phyloP scores from a whole-genome alignment of 1,284 basidiomycete species.

The Puccinia brachypodii region DNA sequence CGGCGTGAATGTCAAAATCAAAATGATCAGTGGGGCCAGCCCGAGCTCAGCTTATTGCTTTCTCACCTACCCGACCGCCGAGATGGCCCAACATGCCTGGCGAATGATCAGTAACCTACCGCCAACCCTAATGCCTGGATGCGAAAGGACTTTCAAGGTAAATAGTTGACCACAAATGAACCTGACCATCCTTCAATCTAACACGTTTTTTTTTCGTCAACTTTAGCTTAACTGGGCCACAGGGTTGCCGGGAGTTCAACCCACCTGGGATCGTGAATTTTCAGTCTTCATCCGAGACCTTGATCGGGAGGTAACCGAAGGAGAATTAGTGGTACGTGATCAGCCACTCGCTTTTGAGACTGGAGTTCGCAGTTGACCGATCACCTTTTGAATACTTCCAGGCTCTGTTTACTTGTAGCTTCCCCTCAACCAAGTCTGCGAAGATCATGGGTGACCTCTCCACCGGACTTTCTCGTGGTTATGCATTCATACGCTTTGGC shows the following conservation, averaged over 20 bases:
- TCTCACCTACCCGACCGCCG: conserved; percentile 73
- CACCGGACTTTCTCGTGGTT: conserved; percentile 82
- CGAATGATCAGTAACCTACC: conserved; percentile 57
- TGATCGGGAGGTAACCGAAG: conserved; percentile 82
- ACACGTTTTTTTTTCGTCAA: conserved; percentile 67
- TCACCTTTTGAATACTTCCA: conserved; percentile 57
- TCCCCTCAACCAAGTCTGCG: conserved; percentile 83
- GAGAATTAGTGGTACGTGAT: conserved; percentile 67
- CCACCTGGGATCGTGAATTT: conserved; percentile 67
- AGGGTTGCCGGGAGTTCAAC: conserved; percentile 57
- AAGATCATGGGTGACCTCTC: conserved; percentile 89
- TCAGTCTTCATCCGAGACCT: conserved; percentile 88
- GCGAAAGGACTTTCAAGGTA: conserved; percentile 54
- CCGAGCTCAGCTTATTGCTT: conserved; percentile 79
- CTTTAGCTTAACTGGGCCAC: conserved; percentile 80
- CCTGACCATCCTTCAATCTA: conserved; percentile 59
- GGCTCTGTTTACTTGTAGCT: conserved; percentile 70
- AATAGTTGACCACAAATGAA: conserved; percentile 54
- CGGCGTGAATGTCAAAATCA: conserved; percentile 69
- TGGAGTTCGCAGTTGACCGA: background rate
- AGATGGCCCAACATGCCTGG: conserved; percentile 68
- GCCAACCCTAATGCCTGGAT: conserved; percentile 65
- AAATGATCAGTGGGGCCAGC: conserved; percentile 62
- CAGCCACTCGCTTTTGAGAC: background rate
- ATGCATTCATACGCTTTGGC: conserved; percentile 84